phyloP scores from a whole-genome alignment of 140 eudicot genomes.

The Senecio squalidus region DNA sequence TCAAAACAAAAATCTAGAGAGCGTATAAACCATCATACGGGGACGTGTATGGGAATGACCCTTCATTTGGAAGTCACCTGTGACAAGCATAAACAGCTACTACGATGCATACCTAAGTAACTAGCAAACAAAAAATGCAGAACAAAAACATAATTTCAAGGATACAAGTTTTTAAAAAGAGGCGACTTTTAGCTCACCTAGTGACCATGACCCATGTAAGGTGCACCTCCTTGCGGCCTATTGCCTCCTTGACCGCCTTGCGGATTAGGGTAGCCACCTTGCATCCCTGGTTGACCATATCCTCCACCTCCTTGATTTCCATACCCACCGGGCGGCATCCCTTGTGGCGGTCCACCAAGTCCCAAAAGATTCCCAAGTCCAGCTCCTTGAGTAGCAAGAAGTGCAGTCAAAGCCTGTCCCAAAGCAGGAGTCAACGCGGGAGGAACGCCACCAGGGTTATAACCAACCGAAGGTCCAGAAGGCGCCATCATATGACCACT shows the following conservation, averaged over 20 bases:
- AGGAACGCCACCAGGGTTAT: conserved; percentile 52
- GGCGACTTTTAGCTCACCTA: conserved; percentile 34
- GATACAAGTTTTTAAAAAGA: not conserved
- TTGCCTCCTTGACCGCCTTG: conserved; percentile 83
- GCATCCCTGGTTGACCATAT: conserved; percentile 74
- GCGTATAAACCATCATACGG: too few relatives aligned
- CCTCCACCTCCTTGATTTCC: conserved; percentile 55
- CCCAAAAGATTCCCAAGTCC: conserved; percentile 79
- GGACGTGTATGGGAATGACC: too few relatives aligned
- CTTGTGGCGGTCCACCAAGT: conserved; percentile 65
- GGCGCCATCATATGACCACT: conserved; percentile 94
- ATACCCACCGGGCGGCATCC: conserved; percentile 60
- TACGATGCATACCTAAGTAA: too few relatives aligned
- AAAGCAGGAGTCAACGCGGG: conserved; percentile 64
- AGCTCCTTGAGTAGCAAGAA: conserved; percentile 78
- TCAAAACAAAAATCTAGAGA: too few relatives aligned
- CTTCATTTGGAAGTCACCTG: too few relatives aligned
- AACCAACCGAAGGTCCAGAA: conserved; percentile 49
- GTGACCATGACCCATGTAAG: conserved; percentile 83
- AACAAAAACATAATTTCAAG: not conserved
- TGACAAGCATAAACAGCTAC: too few relatives aligned
- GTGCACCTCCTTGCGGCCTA: conserved; percentile 70
- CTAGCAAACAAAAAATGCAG: not conserved
- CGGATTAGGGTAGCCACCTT: conserved; percentile 69
- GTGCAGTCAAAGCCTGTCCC: conserved; percentile 91